Evolutionary conservation across 768 basidiomycete species (phyloP), one percentile per base, ranked within the genome.

Genomic region (Rhodotorula toruloides): DNA sequence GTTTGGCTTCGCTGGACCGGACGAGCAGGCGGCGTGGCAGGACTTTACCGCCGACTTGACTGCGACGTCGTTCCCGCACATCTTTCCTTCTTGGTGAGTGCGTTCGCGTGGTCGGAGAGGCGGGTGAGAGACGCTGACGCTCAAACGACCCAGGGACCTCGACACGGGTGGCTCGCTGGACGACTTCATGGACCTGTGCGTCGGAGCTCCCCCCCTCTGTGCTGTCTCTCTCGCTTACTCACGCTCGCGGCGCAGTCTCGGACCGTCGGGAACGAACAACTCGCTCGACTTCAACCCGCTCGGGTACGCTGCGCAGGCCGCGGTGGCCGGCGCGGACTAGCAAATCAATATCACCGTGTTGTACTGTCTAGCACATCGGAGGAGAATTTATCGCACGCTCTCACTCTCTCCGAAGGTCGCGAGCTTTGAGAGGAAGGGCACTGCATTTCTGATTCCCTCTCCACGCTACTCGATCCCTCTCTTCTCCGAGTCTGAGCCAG

Each of bases 1-100:
- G 47, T 10, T 11, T 29, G 14, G 14, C 44, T 32, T 32, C 50
- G 50, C 2, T 16, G 7, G 50, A 25, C 6, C 10, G 50, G 19
- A 34, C 1, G 34, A 21, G 21, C 34, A 25, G 36, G 52, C 27
- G n/a, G 46, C 31, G 32, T 46, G 44, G 44, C 44, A 46, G 44
- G 11, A 25, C 16, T 50, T 50, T 36, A 19, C 49, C 4, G 49
- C 49, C 5, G 49, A 29, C 34, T 54, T 54, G 52, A 39, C 52
- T 10, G 37, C 52, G 11, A 32, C 22, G 25, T 39, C 52, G 9
- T 54, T 54, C 37, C 52, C 52, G 37, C 36, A 37, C 36, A 54
- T 54, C 52, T 54, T 54, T 19, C 52, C 52, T 13, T 54, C 52
- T 12, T 54, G 52, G 52, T 54, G 37, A 7, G 52, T 39, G 27